A percentile compares a stretch with the other conserved stretches of the same genome.
These are phyloP conservation scores for Viola odorata DNA, from an alignment of 345 rosid species.

Conservation along the genomic window DNA sequence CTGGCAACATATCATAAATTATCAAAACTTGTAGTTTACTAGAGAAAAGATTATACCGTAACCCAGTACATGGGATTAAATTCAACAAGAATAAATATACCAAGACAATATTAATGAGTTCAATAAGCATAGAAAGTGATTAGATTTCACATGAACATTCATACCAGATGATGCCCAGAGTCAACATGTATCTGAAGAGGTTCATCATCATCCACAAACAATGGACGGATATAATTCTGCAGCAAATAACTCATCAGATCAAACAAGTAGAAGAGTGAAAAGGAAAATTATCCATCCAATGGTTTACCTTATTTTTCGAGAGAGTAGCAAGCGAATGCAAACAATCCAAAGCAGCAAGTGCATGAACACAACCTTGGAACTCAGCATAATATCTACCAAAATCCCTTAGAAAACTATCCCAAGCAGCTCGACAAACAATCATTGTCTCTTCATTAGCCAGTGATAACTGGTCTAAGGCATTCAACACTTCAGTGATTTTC, in stretches of 20 bases:
- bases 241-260: slow-evolving; percentile 16
- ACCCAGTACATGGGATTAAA: not conserved
- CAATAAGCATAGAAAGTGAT: not conserved
- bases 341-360: slow-evolving; percentile 90
- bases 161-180: slow-evolving; percentile 88
- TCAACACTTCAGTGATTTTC: slow-evolving; percentile 71
- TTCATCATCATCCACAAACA: slow-evolving; percentile 54
- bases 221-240: slow-evolving; percentile 76
- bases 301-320: slow-evolving; percentile 62
- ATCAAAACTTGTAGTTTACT: not conserved
- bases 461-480: slow-evolving; percentile 64
- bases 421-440: slow-evolving; percentile 60
- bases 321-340: slow-evolving; percentile 80
- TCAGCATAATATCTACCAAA: slow-evolving; percentile 62
- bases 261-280: slow-evolving; percentile 13
- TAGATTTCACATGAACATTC: slow-evolving; percentile 14
- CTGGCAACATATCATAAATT: too few species aligned
- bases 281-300: slow-evolving; percentile 2
- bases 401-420: slow-evolving; percentile 68
- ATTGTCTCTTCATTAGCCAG: slow-evolving; percentile 72
- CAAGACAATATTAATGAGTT: not conserved
- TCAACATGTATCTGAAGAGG: slow-evolving; percentile 65
- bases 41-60: not conserved
- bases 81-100: not conserved
- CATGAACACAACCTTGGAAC: slow-evolving; percentile 69